Evolutionary conservation across 768 basidiomycete genomes (phyloP).

Genomic region (Mycena galopus): DNA sequence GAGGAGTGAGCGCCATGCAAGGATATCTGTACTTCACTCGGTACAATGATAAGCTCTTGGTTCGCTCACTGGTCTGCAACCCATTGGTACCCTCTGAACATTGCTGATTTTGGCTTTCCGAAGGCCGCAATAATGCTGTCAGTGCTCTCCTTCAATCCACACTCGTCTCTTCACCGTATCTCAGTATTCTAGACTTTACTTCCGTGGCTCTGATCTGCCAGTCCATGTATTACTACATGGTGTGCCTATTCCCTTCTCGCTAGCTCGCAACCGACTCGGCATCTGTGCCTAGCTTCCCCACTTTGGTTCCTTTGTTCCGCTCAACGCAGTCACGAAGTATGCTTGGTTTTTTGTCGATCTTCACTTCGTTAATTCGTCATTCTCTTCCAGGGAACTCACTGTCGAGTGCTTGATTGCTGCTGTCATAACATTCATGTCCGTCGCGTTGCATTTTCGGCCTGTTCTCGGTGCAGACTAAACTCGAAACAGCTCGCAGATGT

Average conservation of each 20-base stretch:
- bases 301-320: constrained; percentile 55
- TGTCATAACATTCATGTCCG: constrained; percentile 58
- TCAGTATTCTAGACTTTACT: constrained; percentile 50
- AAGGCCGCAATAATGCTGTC: constrained; percentile 34
- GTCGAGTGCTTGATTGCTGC: constrained; percentile 59
- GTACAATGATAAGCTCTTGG: constrained; percentile 32
- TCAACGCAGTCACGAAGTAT: constrained; percentile 55
- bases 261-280: background rate
- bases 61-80: constrained; percentile 21
- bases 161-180: background rate
- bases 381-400: constrained; percentile 49
- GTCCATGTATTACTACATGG: constrained; percentile 58
- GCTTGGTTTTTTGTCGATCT: constrained; percentile 14
- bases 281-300: constrained; percentile 54
- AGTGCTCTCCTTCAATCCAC: background rate
- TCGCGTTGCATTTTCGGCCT: background rate
- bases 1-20: constrained; percentile 30
- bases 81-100: background rate
- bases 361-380: background rate
- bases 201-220: constrained; percentile 58
- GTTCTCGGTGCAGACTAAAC: background rate
- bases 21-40: constrained; percentile 35
- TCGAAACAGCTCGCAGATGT: constrained; percentile 55
- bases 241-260: constrained; percentile 16
- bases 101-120: background rate